A percentile compares a stretch with the other conserved stretches of the same genome.
These are phyloP conservation scores for Glaciozyma martinii DNA, from an alignment of 768 basidiomycete genomes.

Conservation along the genomic window DNA sequence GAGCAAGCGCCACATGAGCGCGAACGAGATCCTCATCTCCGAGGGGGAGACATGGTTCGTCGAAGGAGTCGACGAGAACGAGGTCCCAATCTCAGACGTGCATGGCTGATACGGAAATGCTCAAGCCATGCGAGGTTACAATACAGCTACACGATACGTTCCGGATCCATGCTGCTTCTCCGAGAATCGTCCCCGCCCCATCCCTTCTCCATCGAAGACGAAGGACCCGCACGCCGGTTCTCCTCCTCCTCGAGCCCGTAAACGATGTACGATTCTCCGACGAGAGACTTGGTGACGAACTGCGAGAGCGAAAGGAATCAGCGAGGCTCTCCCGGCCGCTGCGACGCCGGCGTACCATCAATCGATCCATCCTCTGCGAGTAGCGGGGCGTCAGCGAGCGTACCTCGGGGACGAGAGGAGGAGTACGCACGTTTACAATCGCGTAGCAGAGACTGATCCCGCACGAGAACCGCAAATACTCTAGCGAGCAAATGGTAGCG, in stretches of 20 bases:
- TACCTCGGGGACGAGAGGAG: not conserved
- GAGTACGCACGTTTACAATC: conserved; percentile 25
- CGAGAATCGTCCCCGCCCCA: too few relatives aligned
- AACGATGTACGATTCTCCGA: conserved; percentile 28
- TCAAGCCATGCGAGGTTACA: too few relatives aligned
- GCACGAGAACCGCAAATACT: conserved; percentile 31
- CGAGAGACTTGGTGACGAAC: conserved; percentile 29
- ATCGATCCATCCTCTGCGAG: conserved; percentile 19
- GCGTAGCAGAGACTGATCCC: conserved; percentile 29
- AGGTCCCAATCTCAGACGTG: conserved; percentile 40
- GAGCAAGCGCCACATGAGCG: conserved; percentile 51
- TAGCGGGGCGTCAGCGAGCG: not conserved
- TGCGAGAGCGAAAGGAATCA: conserved; percentile 2
- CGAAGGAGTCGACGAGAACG: conserved; percentile 42
- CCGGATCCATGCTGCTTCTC: too few relatives aligned
- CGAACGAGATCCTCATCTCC: conserved; percentile 46
- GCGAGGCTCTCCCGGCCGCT: not conserved
- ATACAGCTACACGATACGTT: too few relatives aligned
- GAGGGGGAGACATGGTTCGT: conserved; percentile 51
- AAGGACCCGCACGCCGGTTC: not conserved
- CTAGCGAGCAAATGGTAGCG: conserved; percentile 29
- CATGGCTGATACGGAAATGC: conserved; percentile 40
- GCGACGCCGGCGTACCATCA: conserved; percentile 12
- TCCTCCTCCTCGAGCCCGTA: conserved; percentile 19
- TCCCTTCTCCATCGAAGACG: too few relatives aligned